These are phyloP conservation scores for Cladosporium sp. DNA, from an alignment of 2,329 filamentous ascomycete species.

Conservation along the genomic window DNA sequence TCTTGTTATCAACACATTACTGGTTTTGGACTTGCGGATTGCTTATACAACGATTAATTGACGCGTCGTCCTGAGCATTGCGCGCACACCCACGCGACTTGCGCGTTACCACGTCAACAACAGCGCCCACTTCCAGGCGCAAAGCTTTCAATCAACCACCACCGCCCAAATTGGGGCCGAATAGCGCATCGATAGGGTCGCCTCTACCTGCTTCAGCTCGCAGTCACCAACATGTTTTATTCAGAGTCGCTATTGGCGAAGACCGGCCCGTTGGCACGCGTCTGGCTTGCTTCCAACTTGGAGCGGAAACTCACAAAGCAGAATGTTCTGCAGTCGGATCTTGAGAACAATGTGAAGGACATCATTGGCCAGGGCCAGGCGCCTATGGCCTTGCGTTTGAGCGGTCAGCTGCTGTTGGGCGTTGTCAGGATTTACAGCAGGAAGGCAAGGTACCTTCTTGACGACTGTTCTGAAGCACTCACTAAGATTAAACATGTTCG, in stretches of 20 bases:
- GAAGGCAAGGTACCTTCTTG: conserved; percentile 91
- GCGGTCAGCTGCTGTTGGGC: conserved; percentile 87
- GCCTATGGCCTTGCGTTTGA: conserved; percentile 89
- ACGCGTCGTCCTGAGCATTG: neutral
- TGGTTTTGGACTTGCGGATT: neutral
- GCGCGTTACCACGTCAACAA: conserved; percentile 18
- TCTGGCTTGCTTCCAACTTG: conserved; percentile 96
- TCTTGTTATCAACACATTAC: neutral
- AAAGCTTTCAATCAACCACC: conserved; percentile 11
- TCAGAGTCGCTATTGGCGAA: conserved; percentile 93
- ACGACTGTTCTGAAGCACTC: conserved; percentile 95
- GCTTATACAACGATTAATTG: neutral
- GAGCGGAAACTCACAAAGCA: conserved; percentile 98
- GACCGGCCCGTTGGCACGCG: conserved; percentile 92
- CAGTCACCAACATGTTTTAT: conserved; percentile 73
- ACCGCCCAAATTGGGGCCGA: neutral
- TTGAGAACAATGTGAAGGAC: conserved; percentile 88
- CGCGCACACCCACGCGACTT: conserved; percentile 2
- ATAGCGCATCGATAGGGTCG: neutral
- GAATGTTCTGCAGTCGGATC: conserved; percentile 89
- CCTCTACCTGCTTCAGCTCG: neutral
- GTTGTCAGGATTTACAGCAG: conserved; percentile 97
- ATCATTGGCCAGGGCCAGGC: conserved; percentile 92
- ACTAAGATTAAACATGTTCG: conserved; percentile 98
- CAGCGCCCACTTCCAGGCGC: conserved; percentile 20